Evolutionary conservation across 768 basidiomycete genomes (phyloP), one percentile per base, ranked within the genome.

Genomic region (Sarcodon aspratus): DNA sequence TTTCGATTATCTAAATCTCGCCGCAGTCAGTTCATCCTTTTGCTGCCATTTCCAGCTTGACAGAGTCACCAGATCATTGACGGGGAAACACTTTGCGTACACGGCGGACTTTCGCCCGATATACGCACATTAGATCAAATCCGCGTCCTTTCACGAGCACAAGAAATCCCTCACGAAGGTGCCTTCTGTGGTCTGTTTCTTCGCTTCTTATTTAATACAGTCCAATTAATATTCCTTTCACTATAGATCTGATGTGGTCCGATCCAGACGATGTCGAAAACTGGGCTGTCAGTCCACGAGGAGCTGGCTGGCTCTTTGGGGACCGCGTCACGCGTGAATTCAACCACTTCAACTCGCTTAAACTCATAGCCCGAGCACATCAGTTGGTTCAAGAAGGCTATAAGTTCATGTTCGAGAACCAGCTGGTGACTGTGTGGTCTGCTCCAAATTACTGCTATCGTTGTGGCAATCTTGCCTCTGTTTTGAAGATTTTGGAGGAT

Each of bases 131-230:
- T 97, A 6, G 95, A 97, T 63, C 93, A 96, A 62, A 88, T 98
- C 54, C 76, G 95, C 6, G 89, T 94, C 6, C 71, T 97, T 38
- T 88, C 91, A 3, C 74, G 95, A 48, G 89, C 91, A n/a, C 93
- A 97, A 59, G 95, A 98, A 63, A 95, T 98, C 43, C 95, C 94
- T 2, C 95, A 98, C 63, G 95, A 97, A 62, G 95, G 95, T n/a
- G 86, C 94, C 7, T 97, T 98, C 70, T 98, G 95, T 56, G 85
- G 85, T 83, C 57, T 32, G 78, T 34, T 35, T 13, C 34, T 12
- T n/a, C n/a, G n/a, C n/a, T n/a, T n/a, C n/a, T n/a, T 34, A 35
- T 33, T 3, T 21, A 36, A 8, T 8, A 1, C 6, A 7, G 12
- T 4, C 32, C n/a, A 42, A 7, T 13, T 10, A n/a, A 31, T 45